These are phyloP conservation scores for Schizosaccharomyces versatilis DNA, from an alignment of 1,139 yeast species.

Conservation along the genomic window DNA sequence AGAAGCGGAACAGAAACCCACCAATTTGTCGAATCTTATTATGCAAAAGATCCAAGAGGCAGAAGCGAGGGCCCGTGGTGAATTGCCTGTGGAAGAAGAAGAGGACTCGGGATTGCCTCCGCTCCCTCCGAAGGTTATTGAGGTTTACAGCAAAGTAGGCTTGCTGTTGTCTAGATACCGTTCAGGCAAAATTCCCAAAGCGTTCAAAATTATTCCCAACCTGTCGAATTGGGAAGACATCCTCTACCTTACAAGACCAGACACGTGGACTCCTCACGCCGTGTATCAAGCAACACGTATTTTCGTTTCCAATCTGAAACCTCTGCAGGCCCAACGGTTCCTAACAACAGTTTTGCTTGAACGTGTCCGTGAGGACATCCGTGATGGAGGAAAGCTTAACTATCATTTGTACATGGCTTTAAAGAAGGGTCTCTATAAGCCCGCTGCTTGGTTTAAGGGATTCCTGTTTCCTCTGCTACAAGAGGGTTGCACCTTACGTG, in stretches of 20 bases:
- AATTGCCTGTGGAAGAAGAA: slow-evolving; percentile 14
- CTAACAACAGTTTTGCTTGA: slow-evolving; percentile 56
- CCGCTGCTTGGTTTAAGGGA: slow-evolving; percentile 94
- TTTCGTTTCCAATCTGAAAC: slow-evolving; percentile 71
- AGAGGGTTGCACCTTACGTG: slow-evolving; percentile 57
- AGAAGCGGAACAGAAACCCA: slow-evolving; percentile 35
- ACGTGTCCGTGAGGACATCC: slow-evolving; percentile 64
- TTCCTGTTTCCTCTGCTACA: slow-evolving; percentile 53
- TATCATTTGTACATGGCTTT: slow-evolving; percentile 81
- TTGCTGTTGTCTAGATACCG: slow-evolving; percentile 72
- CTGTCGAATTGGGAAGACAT: slow-evolving; percentile 90
- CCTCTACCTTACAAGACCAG: slow-evolving; percentile 76
- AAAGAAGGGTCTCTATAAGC: slow-evolving; percentile 82
- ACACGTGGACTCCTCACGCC: slow-evolving; percentile 89
- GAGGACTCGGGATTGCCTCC: slow-evolving; percentile 27
- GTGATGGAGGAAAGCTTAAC: slow-evolving; percentile 41
- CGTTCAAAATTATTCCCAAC: slow-evolving; percentile 84
- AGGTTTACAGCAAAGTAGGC: slow-evolving; percentile 82
- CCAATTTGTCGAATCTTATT: slow-evolving; percentile 75
- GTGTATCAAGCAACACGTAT: slow-evolving; percentile 84
- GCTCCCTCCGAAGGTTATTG: slow-evolving; percentile 85
- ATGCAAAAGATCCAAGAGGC: slow-evolving; percentile 70
- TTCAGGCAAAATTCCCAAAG: slow-evolving; percentile 85
- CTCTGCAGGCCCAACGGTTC: slow-evolving; percentile 66
- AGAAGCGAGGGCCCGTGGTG: slow-evolving; percentile 23